Evolutionary conservation across 768 basidiomycete species (phyloP).

Genomic region (Pleurotus tuber-regium): DNA sequence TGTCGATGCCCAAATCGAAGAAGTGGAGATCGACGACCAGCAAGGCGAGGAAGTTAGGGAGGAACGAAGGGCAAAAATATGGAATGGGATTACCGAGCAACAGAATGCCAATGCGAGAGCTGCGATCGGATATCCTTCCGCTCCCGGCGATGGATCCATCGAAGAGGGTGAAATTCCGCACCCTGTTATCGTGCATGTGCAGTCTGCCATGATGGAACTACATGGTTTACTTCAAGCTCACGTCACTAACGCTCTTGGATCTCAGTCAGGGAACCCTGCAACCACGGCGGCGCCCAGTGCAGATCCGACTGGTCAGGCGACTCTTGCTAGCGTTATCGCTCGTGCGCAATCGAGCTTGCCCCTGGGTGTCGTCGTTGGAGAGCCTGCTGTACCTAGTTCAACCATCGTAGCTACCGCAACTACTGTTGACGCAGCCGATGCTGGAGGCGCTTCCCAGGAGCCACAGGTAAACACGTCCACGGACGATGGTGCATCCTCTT

Average conservation of each 20-base stretch:
- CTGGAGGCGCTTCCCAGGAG: constrained; percentile 9
- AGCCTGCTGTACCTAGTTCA: constrained; percentile 12
- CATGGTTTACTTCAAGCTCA: constrained; percentile 55
- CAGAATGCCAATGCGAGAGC: constrained; percentile 19
- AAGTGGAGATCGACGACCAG: constrained; percentile 50
- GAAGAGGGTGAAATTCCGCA: constrained; percentile 66
- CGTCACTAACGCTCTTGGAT: constrained; percentile 55
- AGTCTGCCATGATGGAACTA: constrained; percentile 50
- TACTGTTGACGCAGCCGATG: constrained; percentile 3
- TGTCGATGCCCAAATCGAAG: constrained; percentile 54
- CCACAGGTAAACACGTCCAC: no score
- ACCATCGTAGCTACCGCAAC: constrained; percentile 15
- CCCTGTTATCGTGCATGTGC: constrained; percentile 45
- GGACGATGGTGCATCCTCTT: constrained; percentile 30
- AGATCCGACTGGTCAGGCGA: constrained; percentile 51
- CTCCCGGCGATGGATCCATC: constrained; percentile 26
- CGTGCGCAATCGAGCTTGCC: constrained; percentile 55
- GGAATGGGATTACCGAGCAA: constrained; percentile 53
- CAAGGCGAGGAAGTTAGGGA: constrained; percentile 49
- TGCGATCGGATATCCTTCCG: constrained; percentile 19
- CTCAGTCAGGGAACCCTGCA: constrained; percentile 25
- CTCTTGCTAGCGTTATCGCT: constrained; percentile 69
- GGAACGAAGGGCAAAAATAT: constrained; percentile 59
- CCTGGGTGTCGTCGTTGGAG: neutral
- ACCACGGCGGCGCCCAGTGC: constrained; percentile 37